Percentiles rank a stretch among this genome's conserved stretches.
Conservation (phyloP, 257 asterid species). For the Cinchona pubescens region DNA sequence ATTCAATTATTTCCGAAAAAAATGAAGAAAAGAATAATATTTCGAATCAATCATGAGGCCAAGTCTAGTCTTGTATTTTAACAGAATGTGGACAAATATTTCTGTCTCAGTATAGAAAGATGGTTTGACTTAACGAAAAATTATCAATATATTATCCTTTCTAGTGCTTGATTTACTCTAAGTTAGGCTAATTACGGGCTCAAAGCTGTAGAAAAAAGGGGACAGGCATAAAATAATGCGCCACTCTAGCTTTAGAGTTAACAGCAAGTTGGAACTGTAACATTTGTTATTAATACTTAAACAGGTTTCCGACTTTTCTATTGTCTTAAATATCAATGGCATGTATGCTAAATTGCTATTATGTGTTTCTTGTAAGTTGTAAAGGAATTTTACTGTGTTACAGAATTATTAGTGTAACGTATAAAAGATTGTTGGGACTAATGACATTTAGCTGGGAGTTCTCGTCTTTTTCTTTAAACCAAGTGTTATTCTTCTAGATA, state of each 20-base stretch:
- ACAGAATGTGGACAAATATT: constrained; percentile 30
- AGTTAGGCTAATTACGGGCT: neutral
- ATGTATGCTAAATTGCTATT: neutral
- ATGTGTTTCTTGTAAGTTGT: neutral
- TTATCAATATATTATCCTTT: constrained; percentile 14
- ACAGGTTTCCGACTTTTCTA: neutral
- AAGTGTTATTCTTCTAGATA: constrained; percentile 51
- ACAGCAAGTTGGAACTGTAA: neutral
- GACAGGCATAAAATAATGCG: neutral
- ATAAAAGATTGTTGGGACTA: constrained; percentile 29
- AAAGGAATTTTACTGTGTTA: constrained; percentile 10
- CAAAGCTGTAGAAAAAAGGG: neutral
- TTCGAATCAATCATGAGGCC: constrained; percentile 21
- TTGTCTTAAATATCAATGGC: neutral
- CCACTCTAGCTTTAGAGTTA: neutral
- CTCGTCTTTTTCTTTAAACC: constrained; percentile 47
- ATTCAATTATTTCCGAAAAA: constrained; percentile 26
- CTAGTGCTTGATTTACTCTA: constrained; percentile 1
- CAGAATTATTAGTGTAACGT: constrained; percentile 26
- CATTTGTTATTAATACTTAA: neutral
- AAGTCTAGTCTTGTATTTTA: constrained; percentile 20
- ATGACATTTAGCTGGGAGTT: constrained; percentile 32
- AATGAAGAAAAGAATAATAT: constrained; percentile 11
- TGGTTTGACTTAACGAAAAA: constrained; percentile 27
- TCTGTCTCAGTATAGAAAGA: constrained; percentile 28